These are phyloP conservation scores for Phytopythium chamaehyphon DNA, from an alignment of 352 stramenopile genomes.

Conservation along the genomic window DNA sequence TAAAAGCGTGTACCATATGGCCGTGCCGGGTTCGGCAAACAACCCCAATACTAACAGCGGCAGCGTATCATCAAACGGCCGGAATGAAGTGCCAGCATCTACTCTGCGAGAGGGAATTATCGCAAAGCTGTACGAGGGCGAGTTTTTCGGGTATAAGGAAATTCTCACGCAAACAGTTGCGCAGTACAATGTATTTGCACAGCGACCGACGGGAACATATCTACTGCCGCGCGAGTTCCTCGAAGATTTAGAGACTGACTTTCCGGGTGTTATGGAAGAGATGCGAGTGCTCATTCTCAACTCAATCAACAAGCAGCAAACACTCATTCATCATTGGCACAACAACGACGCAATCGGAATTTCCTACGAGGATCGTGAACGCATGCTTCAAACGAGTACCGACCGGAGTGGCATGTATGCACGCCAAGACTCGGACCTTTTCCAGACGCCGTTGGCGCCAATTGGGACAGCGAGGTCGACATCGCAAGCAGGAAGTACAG, in stretches of 20 bases:
- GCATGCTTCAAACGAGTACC: constrained; percentile 28
- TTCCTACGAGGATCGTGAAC: constrained; percentile 34
- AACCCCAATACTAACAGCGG: neutral
- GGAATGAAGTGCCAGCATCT: neutral
- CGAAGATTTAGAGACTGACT: constrained; percentile 43
- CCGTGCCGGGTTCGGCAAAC: neutral
- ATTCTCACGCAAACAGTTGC: constrained; percentile 48
- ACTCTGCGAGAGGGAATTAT: constrained; percentile 27
- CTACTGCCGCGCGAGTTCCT: constrained; percentile 56
- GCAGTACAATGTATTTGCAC: constrained; percentile 68
- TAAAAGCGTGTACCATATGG: constrained; percentile 21
- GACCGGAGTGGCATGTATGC: constrained; percentile 2
- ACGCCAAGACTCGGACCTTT: neutral
- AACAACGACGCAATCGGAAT: constrained; percentile 69
- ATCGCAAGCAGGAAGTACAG: neutral
- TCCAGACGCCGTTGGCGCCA: neutral
- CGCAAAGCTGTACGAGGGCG: constrained; percentile 62
- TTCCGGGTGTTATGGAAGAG: constrained; percentile 60
- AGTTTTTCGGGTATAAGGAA: constrained; percentile 82
- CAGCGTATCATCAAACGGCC: constrained; percentile 13
- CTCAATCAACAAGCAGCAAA: constrained; percentile 75
- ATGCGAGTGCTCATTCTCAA: constrained; percentile 67
- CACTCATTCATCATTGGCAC: constrained; percentile 60
- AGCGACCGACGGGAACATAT: constrained; percentile 57
- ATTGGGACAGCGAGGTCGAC: neutral